Evolutionary conservation across 176 grass and related monocot genomes (phyloP).

Genomic region (maize (Zea mays)): Zm-B73-REFERENCE-NAM-5.0 NC_050101.1:106976501-106977000

Average conservation of each 20-base stretch:
- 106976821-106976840: conserved; percentile 81
- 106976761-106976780: conserved; percentile 78
- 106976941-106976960: conserved; percentile 87
- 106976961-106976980: conserved; percentile 93
- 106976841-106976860: conserved; percentile 99
- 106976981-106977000: conserved; percentile 98
- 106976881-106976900: conserved; percentile 76
- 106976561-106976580: conserved; percentile 20
- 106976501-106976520: neutral
- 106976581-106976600: conserved; percentile 71
- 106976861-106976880: conserved; percentile 81
- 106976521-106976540: neutral
- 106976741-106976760: conserved; percentile 93
- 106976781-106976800: conserved; percentile 99
- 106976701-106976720: conserved; percentile 95
- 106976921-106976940: conserved; percentile 97
- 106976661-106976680: conserved; percentile 71
- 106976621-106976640: conserved; percentile 93
- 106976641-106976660: conserved; percentile 81
- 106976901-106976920: conserved; percentile 89
- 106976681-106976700: conserved; percentile 79
- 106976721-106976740: conserved; percentile 96
- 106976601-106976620: conserved; percentile 73
- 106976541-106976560: conserved; percentile 20
- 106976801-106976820: conserved; percentile 99